Evolutionary conservation across 331 rosid species (phyloP), one percentile per base, ranked within the genome.

Genomic region (Dryas integrifolia): DNA sequence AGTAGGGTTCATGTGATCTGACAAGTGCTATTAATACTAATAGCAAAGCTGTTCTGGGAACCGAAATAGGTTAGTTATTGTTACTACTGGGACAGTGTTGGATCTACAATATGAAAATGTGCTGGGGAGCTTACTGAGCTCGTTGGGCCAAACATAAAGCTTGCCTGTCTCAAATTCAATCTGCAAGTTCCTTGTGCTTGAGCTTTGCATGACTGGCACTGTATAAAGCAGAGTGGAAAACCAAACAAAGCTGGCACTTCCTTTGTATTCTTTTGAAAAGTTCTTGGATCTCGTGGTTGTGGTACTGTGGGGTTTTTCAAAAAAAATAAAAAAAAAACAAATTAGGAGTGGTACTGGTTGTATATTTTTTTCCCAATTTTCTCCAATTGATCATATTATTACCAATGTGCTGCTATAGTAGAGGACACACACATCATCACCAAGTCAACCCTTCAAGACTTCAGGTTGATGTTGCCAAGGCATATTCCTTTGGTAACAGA

Each of bases 1-100:
- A 75, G 81, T 77, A 72, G 74, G 72, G 75, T 65, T 84, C 90
- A 87, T 84, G 96, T 87, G 89, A 80, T 66, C 43, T 51, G 76
- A 84, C 96, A 85, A 86, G 85, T 87, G 96, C 69, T 75, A 24
- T 62, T 63, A 59, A 57, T 35, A 78, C 40, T 57, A 38, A 64
- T 47, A 45, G 12, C 26, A 59, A 64, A 41, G 8, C n/a, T 70
- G 59, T 52, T 46, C 71, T 58, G 83, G 68, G 80, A 72, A 76
- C 84, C 76, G 43, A 74, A 78, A 81, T 58, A 61, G 43, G 18
- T 12, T 30, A 6, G 15, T 78, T 56, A 74, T 24, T 49, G 49
- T 7, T n/a, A 15, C 9, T 12, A 18, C 15, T 57, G 50, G 16
- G 50, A 67, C 57, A 61, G 63, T 67, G 78, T 75, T 64, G 76